These are phyloP conservation scores for Chenopodium quinoa DNA, from an alignment of 148 eudicot species.

Conservation along the genomic window DNA sequence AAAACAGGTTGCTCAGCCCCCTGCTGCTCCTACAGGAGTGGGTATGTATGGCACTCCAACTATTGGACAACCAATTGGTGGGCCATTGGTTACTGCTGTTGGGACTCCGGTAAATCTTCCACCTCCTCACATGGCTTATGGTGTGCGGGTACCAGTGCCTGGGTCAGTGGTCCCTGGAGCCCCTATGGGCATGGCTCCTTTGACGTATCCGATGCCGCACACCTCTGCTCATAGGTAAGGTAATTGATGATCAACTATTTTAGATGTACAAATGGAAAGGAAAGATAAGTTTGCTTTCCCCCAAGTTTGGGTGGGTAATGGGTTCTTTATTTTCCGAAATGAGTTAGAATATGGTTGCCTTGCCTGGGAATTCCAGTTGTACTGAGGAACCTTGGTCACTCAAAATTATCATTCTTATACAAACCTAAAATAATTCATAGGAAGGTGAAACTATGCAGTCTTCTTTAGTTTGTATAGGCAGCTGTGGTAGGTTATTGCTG, in stretches of 20 bases:
- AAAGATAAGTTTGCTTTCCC: not conserved
- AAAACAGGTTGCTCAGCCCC: conserved; percentile 41
- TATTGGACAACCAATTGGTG: conserved; percentile 65
- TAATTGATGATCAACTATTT: not conserved
- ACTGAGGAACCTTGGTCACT: conserved; percentile 3
- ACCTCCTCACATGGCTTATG: conserved; percentile 36
- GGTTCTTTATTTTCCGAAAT: not conserved
- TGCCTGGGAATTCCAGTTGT: conserved; percentile 5
- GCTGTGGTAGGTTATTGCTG: conserved; percentile 11
- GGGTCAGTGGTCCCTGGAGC: conserved; percentile 59
- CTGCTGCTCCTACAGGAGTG: conserved; percentile 31
- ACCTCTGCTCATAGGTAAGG: conserved; percentile 50
- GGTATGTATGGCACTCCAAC: conserved; percentile 51
- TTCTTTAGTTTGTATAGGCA: conserved; percentile 18
- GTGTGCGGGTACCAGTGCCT: conserved; percentile 48
- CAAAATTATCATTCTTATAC: not conserved
- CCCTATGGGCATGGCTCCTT: conserved; percentile 52
- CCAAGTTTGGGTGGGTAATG: not conserved
- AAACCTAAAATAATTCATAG: conserved; percentile 7
- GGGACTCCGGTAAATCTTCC: conserved; percentile 38
- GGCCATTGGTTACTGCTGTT: conserved; percentile 49
- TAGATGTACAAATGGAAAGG: conserved; percentile 15
- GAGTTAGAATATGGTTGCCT: conserved; percentile 8
- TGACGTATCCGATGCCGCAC: conserved; percentile 54
- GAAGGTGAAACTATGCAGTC: conserved; percentile 17